A percentile compares a stretch with the other conserved stretches of the same genome.
phyloP scores from a whole-genome alignment of 441 rosid genomes.

The Adansonia madagascariensis region DNA sequence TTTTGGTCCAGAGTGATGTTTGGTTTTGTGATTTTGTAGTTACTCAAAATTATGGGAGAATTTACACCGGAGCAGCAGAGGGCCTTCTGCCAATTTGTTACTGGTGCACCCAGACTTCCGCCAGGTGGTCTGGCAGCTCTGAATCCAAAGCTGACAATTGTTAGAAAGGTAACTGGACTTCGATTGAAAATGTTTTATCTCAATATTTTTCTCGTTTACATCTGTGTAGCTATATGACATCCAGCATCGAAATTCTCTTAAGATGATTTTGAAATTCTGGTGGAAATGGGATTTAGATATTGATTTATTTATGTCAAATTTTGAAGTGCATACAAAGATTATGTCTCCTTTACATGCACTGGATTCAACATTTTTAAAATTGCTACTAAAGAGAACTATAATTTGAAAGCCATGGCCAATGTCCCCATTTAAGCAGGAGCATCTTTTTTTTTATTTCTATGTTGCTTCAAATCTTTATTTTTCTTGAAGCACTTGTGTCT shows the following conservation, averaged over 20 bases:
- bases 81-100: conserved; percentile 97
- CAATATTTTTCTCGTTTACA: neutral
- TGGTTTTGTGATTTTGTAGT: conserved; percentile 45
- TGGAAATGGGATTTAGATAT: neutral
- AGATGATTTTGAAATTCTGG: neutral
- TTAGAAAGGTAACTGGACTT: conserved; percentile 75
- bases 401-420: too few species aligned
- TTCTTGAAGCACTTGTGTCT: too few species aligned
- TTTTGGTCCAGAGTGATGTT: conserved; percentile 20
- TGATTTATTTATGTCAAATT: neutral
- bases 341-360: neutral
- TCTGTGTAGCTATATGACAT: neutral
- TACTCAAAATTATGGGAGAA: conserved; percentile 97
- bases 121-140: conserved; percentile 97
- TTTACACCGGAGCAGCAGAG: conserved; percentile 95
- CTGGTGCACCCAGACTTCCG: conserved; percentile 99
- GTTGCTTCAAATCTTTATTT: too few species aligned
- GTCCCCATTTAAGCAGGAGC: too few species aligned
- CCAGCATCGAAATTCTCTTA: neutral
- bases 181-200: neutral
- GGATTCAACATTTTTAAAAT: neutral
- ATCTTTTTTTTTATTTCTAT: too few species aligned
- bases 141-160: conserved; percentile 94
- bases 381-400: neutral
- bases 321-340: neutral